Evolutionary conservation across 768 basidiomycete species (phyloP), one percentile per base, ranked within the genome.

Genomic region (Auricularia cornea): DNA sequence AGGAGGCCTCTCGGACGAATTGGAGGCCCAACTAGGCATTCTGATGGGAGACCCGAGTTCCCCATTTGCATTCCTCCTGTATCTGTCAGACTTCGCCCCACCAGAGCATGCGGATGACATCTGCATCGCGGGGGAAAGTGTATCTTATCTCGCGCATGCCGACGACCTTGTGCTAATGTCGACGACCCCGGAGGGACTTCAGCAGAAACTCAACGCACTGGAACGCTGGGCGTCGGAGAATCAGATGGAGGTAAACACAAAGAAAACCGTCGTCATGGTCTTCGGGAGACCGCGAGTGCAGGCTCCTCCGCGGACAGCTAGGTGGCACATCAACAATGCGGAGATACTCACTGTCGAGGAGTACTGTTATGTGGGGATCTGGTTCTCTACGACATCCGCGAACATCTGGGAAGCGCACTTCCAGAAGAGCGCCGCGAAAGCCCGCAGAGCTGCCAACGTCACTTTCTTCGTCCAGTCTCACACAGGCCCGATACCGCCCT

Each of bases 121-220:
- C 28, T 26, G 4, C 14, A 64, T 71, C n/a, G 41, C 33, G 12
- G 62, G 59, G 3, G 11, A 16, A 1, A 33, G 28, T 10, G 52
- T 68, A 20, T 65, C 68, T 11, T 69, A 70, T 31, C 65, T 70
- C 16, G 69, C 68, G 56, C 70, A 71, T 60, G 70, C 69, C 3
- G 70, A 48, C 18, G 44, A 48, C 18, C 4, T 70, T 3, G 44
- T 23, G 18, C 44, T 48, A 4, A 28, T 67, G 26, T 66, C 67
- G 41, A 56, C 60, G 2, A 63, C 67, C 2, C 30, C 51, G 18
- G 31, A n/a, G 12, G 68, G 65, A 11, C 56, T 70, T 16, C 70
- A 70, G 51, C 41, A 41, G n/a, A 69, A 69, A 20, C 44, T 48
- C 14, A 16, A 48, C 44, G 44, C 44, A 8, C 44, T 48, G 18